Base-by-base conservation (phyloP, 192 early-diverging fungal genomes). In the Coemansia sp. region DNA sequence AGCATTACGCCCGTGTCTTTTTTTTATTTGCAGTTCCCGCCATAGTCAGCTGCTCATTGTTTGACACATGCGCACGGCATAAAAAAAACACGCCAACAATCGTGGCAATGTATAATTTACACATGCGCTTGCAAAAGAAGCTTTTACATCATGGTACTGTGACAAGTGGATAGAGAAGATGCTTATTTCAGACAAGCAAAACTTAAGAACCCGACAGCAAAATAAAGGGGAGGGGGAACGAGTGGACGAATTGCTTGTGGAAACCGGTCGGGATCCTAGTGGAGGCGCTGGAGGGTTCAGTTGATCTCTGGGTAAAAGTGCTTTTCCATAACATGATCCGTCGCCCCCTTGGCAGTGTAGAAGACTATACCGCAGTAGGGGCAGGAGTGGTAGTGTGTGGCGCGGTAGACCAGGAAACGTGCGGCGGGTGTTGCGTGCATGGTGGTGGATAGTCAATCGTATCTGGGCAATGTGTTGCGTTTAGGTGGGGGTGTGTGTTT, bases 81-180 rank as follows among this genome's bases (percentile, higher is more conserved):
- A n/a, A n/a, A n/a, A n/a, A n/a, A n/a, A n/a, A n/a, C n/a, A n/a
- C n/a, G n/a, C n/a, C n/a, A n/a, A n/a, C n/a, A n/a, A n/a, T n/a
- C n/a, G n/a, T n/a, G n/a, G n/a, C n/a, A n/a, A 82, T 47, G 85
- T 56, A 14, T 43, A 27, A 22, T 43, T 13, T 43, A 22, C 12
- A 27, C 9, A 43, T 12, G 26, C 11, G 10, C 18, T 2, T 11
- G 17, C 4, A 46, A 33, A 30, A 4, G n/a, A 5, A 45, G 0
- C 6, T 2, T n/a, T 36, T 19, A 7, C 22, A 34, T 19, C 34
- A 36, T 9, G 11, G 21, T 25, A 36, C 1, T 22, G 11, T 29
- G 36, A 19, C 1, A 36, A 27, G 14, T 17, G n/a, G 22, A 36
- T 9, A 4, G 17, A 3, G 3, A 28, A 14, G 19, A n/a, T 16